Conservation (phyloP, 768 basidiomycete genomes). For the Pholiota conissans region DNA sequence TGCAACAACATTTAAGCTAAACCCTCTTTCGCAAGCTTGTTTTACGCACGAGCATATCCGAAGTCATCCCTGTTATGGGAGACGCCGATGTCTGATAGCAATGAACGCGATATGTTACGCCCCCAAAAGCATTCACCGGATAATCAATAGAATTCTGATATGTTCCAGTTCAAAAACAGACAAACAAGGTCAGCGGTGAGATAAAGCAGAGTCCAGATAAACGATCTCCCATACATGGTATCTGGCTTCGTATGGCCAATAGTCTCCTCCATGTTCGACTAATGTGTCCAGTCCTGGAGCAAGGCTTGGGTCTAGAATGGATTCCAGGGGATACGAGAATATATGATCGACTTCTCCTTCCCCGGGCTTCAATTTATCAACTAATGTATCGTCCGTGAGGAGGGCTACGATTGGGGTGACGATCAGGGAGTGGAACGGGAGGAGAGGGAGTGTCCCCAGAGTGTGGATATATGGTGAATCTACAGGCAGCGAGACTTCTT, state of each 20-base stretch:
- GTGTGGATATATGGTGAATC: constrained; percentile 53
- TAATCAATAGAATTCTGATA: constrained; percentile 53
- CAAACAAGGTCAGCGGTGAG: not conserved
- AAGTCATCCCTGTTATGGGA: constrained; percentile 77
- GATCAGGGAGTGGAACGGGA: constrained; percentile 60
- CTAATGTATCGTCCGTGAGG: constrained; percentile 49
- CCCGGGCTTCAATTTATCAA: constrained; percentile 49
- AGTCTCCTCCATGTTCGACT: constrained; percentile 49
- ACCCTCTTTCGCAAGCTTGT: not conserved
- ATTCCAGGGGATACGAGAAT: constrained; percentile 74
- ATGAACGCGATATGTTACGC: constrained; percentile 67
- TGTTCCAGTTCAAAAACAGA: not conserved
- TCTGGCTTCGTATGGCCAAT: constrained; percentile 73
- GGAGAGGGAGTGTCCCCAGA: constrained; percentile 60
- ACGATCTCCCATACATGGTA: constrained; percentile 50
- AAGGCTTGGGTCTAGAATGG: constrained; percentile 58
- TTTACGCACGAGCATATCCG: constrained; percentile 69
- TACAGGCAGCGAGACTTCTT: constrained; percentile 73
- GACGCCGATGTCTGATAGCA: constrained; percentile 72
- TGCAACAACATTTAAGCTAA: constrained; percentile 17
- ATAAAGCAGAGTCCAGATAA: not conserved
- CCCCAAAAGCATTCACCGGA: constrained; percentile 39
- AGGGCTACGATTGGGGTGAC: constrained; percentile 78
- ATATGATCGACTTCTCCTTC: constrained; percentile 72
- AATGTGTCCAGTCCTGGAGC: constrained; percentile 39